These are phyloP conservation scores for Flaveria robusta DNA, from an alignment of 129 eudicot species.

Conservation along the genomic window DNA sequence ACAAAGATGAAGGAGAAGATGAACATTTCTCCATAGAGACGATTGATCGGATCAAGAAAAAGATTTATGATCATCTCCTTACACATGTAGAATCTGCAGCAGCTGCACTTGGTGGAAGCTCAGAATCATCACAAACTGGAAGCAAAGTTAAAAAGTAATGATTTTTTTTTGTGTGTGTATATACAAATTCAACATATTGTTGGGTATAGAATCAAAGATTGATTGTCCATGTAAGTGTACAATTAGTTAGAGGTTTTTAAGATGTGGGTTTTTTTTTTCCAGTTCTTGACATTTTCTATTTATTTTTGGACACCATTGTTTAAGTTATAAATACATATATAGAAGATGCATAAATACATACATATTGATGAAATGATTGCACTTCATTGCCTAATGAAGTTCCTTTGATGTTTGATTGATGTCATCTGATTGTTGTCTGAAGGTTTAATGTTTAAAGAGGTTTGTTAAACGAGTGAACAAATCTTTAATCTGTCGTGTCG, in stretches of 20 bases:
- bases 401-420: background rate
- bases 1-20: conserved; percentile 47
- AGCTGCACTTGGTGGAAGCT: conserved; percentile 74
- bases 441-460: too few species aligned
- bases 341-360: conserved; percentile 3
- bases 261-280: background rate
- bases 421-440: too few species aligned
- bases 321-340: background rate
- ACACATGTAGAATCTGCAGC: conserved; percentile 88
- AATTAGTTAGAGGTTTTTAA: conserved; percentile 10
- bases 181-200: conserved; percentile 11
- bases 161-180: conserved; percentile 3
- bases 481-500: too few species aligned
- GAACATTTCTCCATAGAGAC: conserved; percentile 42
- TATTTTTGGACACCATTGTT: conserved; percentile 4
- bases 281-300: background rate
- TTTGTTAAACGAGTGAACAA: too few species aligned
- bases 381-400: background rate
- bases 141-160: conserved; percentile 29
- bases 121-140: conserved; percentile 32
- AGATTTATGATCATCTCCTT: conserved; percentile 83
- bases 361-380: background rate
- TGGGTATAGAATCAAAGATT: conserved; percentile 20
- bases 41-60: conserved; percentile 66
- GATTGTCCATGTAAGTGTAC: conserved; percentile 16